Base-by-base conservation (phyloP, 495 filamentous ascomycete genomes). In the Hyaloscypha variabilis region DNA sequence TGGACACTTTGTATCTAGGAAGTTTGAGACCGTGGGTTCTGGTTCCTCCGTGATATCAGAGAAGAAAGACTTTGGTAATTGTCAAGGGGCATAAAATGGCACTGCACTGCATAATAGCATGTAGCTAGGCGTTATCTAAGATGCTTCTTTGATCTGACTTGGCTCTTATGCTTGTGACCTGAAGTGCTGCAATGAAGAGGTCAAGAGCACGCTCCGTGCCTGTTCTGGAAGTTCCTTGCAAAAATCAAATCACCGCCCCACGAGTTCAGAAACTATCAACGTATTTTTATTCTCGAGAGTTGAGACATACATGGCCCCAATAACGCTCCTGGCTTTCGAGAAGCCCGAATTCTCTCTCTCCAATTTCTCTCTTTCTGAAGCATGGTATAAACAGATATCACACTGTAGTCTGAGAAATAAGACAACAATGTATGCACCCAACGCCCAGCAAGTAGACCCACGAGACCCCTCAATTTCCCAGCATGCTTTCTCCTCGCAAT, bases 91-190 rank as follows among this genome's bases (percentile, higher is more conserved):
- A 56, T 65, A 31, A 52, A 26, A 58, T 65, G 62, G 52, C 46
- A 61, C 52, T 19, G 13, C 39, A 46, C 39, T 46, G 39, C 28
- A 28, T 29, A 31, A 50, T 64, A 53, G 67, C 67, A 69, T 69
- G 62, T 69, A 69, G 67, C 57, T 65, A 69, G 67, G 67, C 67
- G 67, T 69, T 69, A 21, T 25, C n/a, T 50, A 21, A 63, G 60
- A 67, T 54, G 54, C 31, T 58, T 64, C 34, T 51, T 60, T 53
- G 50, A 39, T 14, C 57, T 14, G 30, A 60, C 0, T 46, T 31
- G 31, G 17, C 21, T 28, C n/a, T 21, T 42, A 25, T 31, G 29
- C 6, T 46, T 19, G 46, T 51, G 49, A 63, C 17, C 17, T 36
- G 28, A 52, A 36, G 11, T 63, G 8, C 36, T 34, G 6, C 31